Evolutionary conservation across 352 stramenopile species (phyloP).

Genomic region (Phytophthora sansomeana): DNA sequence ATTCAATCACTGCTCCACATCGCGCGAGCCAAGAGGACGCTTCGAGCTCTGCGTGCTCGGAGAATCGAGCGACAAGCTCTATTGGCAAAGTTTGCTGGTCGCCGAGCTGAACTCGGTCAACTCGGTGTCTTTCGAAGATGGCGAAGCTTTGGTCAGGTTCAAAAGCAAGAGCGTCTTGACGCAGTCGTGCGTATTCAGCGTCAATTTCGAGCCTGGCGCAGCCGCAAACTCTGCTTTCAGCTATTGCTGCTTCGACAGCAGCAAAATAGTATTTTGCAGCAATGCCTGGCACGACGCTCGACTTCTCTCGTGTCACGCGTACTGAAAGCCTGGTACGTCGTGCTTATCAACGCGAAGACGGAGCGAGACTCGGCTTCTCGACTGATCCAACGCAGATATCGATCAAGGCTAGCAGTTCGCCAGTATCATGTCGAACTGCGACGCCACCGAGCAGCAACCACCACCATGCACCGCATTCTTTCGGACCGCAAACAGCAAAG

Average conservation of each 20-base stretch:
- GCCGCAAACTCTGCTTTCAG: constrained; percentile 44
- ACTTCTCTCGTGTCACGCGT: constrained; percentile 22
- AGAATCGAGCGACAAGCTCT: constrained; percentile 49
- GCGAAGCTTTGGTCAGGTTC: constrained; percentile 46
- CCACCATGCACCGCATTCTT: constrained; percentile 59
- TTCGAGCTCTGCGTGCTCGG: constrained; percentile 40
- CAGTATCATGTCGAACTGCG: constrained; percentile 49
- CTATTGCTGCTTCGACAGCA: constrained; percentile 43
- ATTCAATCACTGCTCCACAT: constrained; percentile 71
- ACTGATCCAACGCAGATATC: constrained; percentile 56
- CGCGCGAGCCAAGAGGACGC: constrained; percentile 39
- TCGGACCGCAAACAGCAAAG: constrained; percentile 41
- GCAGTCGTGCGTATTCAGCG: constrained; percentile 54
- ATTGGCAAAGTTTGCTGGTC: constrained; percentile 44
- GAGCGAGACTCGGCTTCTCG: constrained; percentile 29
- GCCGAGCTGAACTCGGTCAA: constrained; percentile 36
- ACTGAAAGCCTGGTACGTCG: constrained; percentile 40
- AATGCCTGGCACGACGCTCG: constrained; percentile 45
- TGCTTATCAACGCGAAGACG: constrained; percentile 13
- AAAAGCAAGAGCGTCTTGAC: constrained; percentile 38
- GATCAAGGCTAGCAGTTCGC: constrained; percentile 39
- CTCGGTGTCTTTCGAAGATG: constrained; percentile 44
- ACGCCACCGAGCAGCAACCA: constrained; percentile 52
- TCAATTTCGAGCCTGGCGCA: constrained; percentile 44
- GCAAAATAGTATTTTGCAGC: constrained; percentile 49